phyloP scores from a whole-genome alignment of 1,139 yeast species.

The Yamadazyma siamensis region DNA sequence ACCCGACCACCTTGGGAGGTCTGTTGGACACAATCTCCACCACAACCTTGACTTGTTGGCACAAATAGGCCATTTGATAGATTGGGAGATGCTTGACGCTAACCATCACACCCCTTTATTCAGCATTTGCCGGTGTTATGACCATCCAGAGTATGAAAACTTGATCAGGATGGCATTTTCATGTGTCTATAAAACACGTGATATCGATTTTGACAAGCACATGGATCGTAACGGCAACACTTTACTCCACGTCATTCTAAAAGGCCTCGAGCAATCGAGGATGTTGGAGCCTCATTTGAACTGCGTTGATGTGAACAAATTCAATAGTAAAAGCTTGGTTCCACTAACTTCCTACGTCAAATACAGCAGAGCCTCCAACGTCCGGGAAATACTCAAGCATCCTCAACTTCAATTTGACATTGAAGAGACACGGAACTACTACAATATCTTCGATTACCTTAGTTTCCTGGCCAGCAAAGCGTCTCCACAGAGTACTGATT shows the following conservation, averaged over 20 bases:
- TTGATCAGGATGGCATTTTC: constrained; percentile 48
- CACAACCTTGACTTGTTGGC: constrained; percentile 54
- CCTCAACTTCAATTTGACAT: constrained; percentile 39
- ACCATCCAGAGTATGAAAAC: constrained; percentile 58
- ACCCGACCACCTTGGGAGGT: constrained; percentile 51
- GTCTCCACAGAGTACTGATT: constrained; percentile 25
- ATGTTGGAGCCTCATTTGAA: constrained; percentile 30
- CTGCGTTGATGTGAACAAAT: constrained; percentile 56
- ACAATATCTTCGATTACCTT: constrained; percentile 42
- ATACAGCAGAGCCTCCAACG: constrained; percentile 62
- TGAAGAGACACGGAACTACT: constrained; percentile 41
- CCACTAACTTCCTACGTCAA: constrained; percentile 73
- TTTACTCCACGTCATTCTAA: constrained; percentile 63
- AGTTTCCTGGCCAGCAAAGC: constrained; percentile 33
- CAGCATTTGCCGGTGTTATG: constrained; percentile 76
- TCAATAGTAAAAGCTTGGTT: constrained; percentile 57
- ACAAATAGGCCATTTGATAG: constrained; percentile 52
- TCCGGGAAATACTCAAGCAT: constrained; percentile 46
- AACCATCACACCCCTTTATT: constrained; percentile 79
- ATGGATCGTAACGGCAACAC: constrained; percentile 73
- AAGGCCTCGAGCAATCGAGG: constrained; percentile 37
- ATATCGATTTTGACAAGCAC: constrained; percentile 55
- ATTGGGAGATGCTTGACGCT: constrained; percentile 70
- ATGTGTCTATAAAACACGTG: constrained; percentile 28
- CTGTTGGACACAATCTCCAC: constrained; percentile 72